Base-by-base conservation (phyloP, 202 grass and related monocot genomes). In the Sporobolus alterniflorus region DNA sequence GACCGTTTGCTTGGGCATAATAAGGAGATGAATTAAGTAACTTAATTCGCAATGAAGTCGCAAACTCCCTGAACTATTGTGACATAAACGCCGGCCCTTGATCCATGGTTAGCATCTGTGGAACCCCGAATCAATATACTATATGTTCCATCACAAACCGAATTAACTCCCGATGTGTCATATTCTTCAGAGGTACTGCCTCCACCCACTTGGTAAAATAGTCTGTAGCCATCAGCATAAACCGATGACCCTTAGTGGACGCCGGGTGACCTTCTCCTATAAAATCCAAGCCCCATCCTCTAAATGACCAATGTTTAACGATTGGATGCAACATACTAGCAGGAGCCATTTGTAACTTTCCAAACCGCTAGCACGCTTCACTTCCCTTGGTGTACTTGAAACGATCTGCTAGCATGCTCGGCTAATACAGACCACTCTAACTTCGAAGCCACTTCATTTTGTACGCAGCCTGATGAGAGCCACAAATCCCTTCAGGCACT, bases 1-100 rank as follows among this genome's bases (percentile, higher is more conserved):
- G n/a, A n/a, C 79, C 79, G 33, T 73, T 82, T 4, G 40, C 39
- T 6, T 46, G 40, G 14, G 79, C 40, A 46, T 71, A 60, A 13
- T 82, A 82, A 0, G 79, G 67, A 24, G 67, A 82, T 8, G 67
- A 82, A 14, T 61, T 26, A 6, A 21, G 32, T 12, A 71, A 21
- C 0, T 11, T 71, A 3, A 82, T 82, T 6, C 31, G 1, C 2
- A 4, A 42, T 3, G 6, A 42, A 9, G 1, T 10, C 7, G 40
- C 40, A 42, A 42, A 40, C 7, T 40, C 36, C 36, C 7, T 40
- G 36, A 40, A 40, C 7, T 40, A 7, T 40, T 40, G 36, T 40
- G 36, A 40, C 11, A 70, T 72, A 22, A 72, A 72, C 16, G 55
- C 44, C 8, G 79, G 15, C 9, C 68, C 54, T 6, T 83, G 42